Conservation (phyloP, 2,329 filamentous ascomycete genomes). For the Monosporascus cannonballus region DNA sequence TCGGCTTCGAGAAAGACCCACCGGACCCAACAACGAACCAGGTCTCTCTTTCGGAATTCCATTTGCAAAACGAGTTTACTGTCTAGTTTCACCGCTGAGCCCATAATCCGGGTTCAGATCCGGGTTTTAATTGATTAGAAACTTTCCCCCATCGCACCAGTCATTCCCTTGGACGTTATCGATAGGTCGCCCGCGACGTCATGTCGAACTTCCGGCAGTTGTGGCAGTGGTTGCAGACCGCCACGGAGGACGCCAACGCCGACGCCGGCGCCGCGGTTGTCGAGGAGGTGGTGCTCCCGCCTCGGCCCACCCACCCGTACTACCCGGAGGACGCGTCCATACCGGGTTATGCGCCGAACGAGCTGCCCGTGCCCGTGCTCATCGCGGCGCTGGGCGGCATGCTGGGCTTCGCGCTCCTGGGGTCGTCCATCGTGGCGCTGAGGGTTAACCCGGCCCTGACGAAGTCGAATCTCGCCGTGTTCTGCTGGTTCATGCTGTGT, state of each 20-base stretch:
- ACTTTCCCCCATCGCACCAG: no score
- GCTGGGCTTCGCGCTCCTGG: conserved; percentile 29
- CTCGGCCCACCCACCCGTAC: conserved; percentile 40
- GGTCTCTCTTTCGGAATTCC: background rate
- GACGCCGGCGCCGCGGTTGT: background rate
- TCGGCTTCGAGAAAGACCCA: background rate
- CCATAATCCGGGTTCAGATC: no score
- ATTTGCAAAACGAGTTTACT: background rate
- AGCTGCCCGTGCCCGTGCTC: conserved; percentile 31
- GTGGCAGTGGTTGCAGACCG: no score
- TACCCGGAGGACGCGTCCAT: conserved; percentile 39
- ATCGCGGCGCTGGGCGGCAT: conserved; percentile 32
- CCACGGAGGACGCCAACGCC: background rate
- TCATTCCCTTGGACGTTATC: no score
- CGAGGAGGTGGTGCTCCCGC: background rate
- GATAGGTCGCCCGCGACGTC: no score
- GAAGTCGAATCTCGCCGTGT: conserved; percentile 35
- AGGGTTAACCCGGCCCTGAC: conserved; percentile 26
- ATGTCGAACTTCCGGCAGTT: no score
- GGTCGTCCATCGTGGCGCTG: conserved; percentile 24
- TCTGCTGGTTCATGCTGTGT: conserved; percentile 53
- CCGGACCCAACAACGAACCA: background rate
- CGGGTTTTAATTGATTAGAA: no score
- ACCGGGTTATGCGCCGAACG: conserved; percentile 40
- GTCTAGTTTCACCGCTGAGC: background rate